Evolutionary conservation across 2,329 filamentous ascomycete genomes (phyloP), one percentile per base, ranked within the genome.

Genomic region (Ilyonectria mors-panacis): DNA sequence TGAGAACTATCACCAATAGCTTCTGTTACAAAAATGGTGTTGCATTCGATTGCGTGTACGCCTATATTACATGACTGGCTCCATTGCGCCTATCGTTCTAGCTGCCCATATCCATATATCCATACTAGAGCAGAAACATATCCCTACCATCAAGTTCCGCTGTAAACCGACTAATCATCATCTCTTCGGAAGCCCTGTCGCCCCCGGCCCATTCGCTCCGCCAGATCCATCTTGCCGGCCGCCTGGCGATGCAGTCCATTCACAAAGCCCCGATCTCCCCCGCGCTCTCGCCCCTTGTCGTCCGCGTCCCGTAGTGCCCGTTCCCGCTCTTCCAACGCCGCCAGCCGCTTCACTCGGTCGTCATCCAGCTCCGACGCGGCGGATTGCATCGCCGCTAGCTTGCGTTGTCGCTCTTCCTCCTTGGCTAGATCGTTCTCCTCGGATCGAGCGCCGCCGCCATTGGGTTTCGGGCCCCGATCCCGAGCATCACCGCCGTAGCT

Each of bases 361-460:
- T 84, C 77, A 73, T 95, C 93, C 54, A 97, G 83, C 12, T 92
- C 88, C 1, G 85, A 86, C 5, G 92, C 92, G 30, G 90, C 91
- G 19, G 87, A 86, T 78, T 93, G 91, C 92, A 94, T 94, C 9
- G 89, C 91, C 17, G 90, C 92, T 19, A 94, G 81, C 77, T 90
- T 93, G 26, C 87, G 86, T 13, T 90, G 89, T n/a, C 86, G 85
- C 68, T 92, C 90, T 23, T 88, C 87, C 21, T 86, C 86, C 7
- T 78, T 79, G 4, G 81, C 79, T 17, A 72, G 68, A 9, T 74
- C 74, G 12, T 75, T 76, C 33, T 60, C 69, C 35, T 65, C 59
- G 13, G 63, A 42, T 30, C 59, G 69, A 26, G 70, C 60, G 6
- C 73, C 62, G 23, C 69, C 68, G 26, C 75, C 69, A 23, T 76